These are phyloP conservation scores for Sutorius eximius DNA, from an alignment of 1,284 basidiomycete genomes.

Conservation along the genomic window DNA sequence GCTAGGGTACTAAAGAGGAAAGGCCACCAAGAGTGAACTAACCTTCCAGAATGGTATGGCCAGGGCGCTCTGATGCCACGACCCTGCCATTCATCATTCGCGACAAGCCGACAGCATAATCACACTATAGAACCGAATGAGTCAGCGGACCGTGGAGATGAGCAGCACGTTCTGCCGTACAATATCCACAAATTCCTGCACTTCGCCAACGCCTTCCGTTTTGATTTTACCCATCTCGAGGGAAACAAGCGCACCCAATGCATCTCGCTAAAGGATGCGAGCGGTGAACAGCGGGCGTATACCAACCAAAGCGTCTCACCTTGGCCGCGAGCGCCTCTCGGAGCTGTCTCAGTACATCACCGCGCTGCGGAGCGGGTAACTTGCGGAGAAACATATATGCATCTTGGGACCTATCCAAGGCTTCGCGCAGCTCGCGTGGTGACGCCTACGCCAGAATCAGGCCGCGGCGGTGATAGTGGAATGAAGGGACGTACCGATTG, in stretches of 20 bases:
- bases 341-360: constrained; percentile 87
- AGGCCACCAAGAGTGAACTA: constrained; percentile 10
- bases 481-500: constrained; percentile 49
- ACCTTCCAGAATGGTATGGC: constrained; percentile 89
- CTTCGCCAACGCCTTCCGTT: constrained; percentile 91
- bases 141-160: constrained; percentile 16
- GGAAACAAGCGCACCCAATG: constrained; percentile 80
- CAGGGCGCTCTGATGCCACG: constrained; percentile 83
- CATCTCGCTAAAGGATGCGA: constrained; percentile 55
- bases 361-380: constrained; percentile 84
- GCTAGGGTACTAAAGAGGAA: constrained; percentile 6
- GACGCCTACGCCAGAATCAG: constrained; percentile 49
- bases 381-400: constrained; percentile 73
- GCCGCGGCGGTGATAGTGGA: neutral
- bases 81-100: constrained; percentile 90
- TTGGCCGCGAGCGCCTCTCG: constrained; percentile 79
- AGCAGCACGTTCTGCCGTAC: constrained; percentile 42
- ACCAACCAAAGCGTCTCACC: constrained; percentile 40
- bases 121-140: constrained; percentile 43
- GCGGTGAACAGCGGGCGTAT: neutral
- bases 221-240: constrained; percentile 97
- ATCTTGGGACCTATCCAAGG: constrained; percentile 64
- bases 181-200: constrained; percentile 94
- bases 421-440: constrained; percentile 63
- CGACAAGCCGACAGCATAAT: constrained; percentile 81